Evolutionary conservation across 2,329 filamentous ascomycete species (phyloP).

Genomic region (Exserohilum turcica): DNA sequence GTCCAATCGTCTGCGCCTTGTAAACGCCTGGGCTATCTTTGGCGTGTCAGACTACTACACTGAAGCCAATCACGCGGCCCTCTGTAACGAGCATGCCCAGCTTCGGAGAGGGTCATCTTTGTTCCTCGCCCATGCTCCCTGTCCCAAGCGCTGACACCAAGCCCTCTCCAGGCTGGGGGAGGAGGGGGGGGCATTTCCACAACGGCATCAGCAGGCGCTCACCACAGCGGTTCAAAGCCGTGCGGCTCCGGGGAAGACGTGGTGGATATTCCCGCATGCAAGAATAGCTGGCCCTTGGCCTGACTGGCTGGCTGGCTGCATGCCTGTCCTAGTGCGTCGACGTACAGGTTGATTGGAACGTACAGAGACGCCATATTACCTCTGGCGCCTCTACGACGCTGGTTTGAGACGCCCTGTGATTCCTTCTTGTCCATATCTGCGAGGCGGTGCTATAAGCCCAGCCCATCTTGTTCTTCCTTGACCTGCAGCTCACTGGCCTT

Average conservation of each 20-base stretch:
- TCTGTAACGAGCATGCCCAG: conserved; percentile 16
- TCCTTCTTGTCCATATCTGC: conserved; percentile 20
- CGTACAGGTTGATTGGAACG: conserved; percentile 27
- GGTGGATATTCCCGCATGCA: conserved; percentile 24
- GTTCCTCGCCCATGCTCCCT: conserved; percentile 21
- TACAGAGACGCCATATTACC: conserved; percentile 43
- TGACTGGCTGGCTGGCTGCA: conserved; percentile 33
- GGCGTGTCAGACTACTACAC: conserved; percentile 18
- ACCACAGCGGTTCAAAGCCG: conserved; percentile 18
- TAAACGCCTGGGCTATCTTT: conserved; percentile 30
- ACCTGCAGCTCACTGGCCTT: conserved; percentile 37
- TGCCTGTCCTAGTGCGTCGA: conserved; percentile 33
- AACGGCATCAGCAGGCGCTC: conserved; percentile 41
- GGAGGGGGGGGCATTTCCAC: conserved; percentile 20
- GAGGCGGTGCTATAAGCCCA: conserved; percentile 5
- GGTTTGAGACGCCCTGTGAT: conserved; percentile 32
- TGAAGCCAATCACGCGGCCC: conserved; percentile 28
- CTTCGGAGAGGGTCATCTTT: conserved; percentile 31
- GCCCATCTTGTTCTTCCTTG: conserved; percentile 13
- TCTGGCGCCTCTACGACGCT: conserved; percentile 19
- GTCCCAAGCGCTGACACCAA: conserved; percentile 37
- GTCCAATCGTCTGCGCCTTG: conserved; percentile 26
- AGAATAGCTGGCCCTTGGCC: conserved; percentile 34
- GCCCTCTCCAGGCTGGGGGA: conserved; percentile 23
- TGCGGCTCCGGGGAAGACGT: conserved; percentile 30